These are phyloP conservation scores for Leishmania aethiopica DNA, from an alignment of 208 protist genomes.

Conservation along the genomic window DNA sequence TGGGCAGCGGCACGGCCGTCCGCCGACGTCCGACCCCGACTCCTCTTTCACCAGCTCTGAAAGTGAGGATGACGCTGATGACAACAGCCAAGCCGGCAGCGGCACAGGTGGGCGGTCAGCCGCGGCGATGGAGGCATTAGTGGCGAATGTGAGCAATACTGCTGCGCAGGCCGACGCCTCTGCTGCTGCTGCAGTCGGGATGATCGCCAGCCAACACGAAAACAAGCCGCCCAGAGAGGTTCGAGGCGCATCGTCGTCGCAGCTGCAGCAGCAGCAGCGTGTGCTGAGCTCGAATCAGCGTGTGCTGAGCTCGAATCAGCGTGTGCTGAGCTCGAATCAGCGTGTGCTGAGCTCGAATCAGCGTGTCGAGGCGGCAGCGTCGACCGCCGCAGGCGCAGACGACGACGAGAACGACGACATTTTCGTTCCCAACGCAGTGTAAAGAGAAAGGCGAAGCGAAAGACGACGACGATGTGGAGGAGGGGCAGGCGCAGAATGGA, in stretches of 20 bases:
- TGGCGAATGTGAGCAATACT: not conserved
- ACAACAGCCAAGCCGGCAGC: not conserved
- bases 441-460: not conserved
- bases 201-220: not conserved
- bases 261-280: conserved; percentile 5
- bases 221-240: conserved; percentile 6
- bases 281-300: conserved; percentile 30
- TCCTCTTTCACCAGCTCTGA: conserved; percentile 36
- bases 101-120: not conserved
- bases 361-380: conserved; percentile 1
- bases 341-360: conserved; percentile 35
- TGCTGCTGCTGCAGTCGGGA: not conserved
- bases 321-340: no score
- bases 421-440: conserved; percentile 18
- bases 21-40: conserved; percentile 24
- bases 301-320: conserved; percentile 32
- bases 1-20: conserved; percentile 2
- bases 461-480: not conserved
- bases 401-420: conserved; percentile 25
- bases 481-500: not conserved
- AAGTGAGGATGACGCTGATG: conserved; percentile 10
- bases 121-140: not conserved
- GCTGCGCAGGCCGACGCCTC: not conserved
- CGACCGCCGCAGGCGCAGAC: not conserved
- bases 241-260: not conserved